Percentiles rank a stretch among this genome's conserved stretches.
These are phyloP conservation scores for Chalciporus sphaerocephalus DNA, from an alignment of 768 basidiomycete species.

Conservation along the genomic window DNA sequence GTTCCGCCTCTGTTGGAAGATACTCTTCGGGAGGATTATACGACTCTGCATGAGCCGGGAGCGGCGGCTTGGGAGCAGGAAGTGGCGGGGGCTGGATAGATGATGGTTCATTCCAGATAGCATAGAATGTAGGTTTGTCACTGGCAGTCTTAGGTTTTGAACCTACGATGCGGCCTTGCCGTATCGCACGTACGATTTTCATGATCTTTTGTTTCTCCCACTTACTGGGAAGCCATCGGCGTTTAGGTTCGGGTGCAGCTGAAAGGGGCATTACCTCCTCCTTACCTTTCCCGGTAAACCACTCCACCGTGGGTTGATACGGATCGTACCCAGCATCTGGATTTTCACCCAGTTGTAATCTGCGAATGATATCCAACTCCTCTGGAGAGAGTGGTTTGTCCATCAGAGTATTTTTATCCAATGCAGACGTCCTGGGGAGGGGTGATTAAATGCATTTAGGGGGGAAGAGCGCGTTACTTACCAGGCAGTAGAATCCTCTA, in stretches of 20 bases:
- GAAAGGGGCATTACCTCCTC: slow-evolving; percentile 93
- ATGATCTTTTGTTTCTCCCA: slow-evolving; percentile 99
- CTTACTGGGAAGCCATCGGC: slow-evolving; percentile 94
- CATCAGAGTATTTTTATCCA: slow-evolving; percentile 82
- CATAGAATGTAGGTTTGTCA: slow-evolving; percentile 67
- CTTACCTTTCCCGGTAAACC: slow-evolving; percentile 96
- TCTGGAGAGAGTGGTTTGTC: slow-evolving; percentile 84
- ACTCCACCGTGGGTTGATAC: slow-evolving; percentile 90
- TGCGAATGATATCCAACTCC: slow-evolving; percentile 91
- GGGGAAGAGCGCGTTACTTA: slow-evolving; percentile 32
- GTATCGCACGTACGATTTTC: slow-evolving; percentile 99
- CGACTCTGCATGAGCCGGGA: slow-evolving; percentile 93
- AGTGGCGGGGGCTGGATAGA: slow-evolving; percentile 78
- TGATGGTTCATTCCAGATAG: slow-evolving; percentile 85
- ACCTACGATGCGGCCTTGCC: slow-evolving; percentile 89
- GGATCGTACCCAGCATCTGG: slow-evolving; percentile 89
- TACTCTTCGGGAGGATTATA: slow-evolving; percentile 99
- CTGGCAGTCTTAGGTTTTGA: slow-evolving; percentile 77
- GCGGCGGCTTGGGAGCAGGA: slow-evolving; percentile 84
- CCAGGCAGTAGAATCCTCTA: slow-evolving; percentile 91
- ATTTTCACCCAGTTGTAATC: slow-evolving; percentile 86
- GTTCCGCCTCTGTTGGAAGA: slow-evolving; percentile 79
- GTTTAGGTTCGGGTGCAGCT: slow-evolving; percentile 89
- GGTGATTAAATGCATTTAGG: slow-evolving; percentile 1
- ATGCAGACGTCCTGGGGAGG: slow-evolving; percentile 74